Conservation (phyloP, 306 rosid species). For the Castanopsis chinensis region DNA sequence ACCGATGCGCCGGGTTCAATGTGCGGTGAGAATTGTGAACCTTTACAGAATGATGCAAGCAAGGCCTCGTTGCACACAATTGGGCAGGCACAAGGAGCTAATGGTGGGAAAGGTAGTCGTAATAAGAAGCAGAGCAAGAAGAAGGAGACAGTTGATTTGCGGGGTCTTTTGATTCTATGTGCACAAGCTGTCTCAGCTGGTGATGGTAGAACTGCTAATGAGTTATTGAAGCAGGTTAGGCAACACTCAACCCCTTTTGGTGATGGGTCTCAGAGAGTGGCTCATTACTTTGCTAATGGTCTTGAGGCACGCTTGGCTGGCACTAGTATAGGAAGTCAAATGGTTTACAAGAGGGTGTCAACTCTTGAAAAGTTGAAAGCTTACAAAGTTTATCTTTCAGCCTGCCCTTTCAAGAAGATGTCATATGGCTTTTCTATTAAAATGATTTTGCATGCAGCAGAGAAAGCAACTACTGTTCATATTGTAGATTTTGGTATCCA, state of each 20-base stretch:
- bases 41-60: conserved; percentile 8
- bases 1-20: neutral
- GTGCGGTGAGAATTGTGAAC: neutral
- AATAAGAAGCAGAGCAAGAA: conserved; percentile 29
- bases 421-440: conserved; percentile 28
- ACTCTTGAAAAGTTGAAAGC: conserved; percentile 58
- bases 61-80: neutral
- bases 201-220: conserved; percentile 54
- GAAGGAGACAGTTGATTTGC: conserved; percentile 40
- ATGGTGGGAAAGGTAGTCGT: conserved; percentile 20
- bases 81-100: neutral
- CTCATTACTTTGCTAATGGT: conserved; percentile 63
- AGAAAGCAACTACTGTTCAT: conserved; percentile 50
- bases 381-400: conserved; percentile 41
- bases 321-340: conserved; percentile 29
- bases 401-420: conserved; percentile 58
- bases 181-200: conserved; percentile 65
- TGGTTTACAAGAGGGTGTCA: conserved; percentile 16
- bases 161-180: conserved; percentile 62
- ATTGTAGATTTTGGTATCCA: conserved; percentile 66
- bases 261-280: conserved; percentile 62
- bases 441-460: conserved; percentile 38
- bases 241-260: conserved; percentile 60
- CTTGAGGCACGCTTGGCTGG: conserved; percentile 61
- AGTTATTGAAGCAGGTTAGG: conserved; percentile 53